Base-by-base conservation (phyloP, 1,284 basidiomycete species). In the Apiotrichum veenhuisii region DNA sequence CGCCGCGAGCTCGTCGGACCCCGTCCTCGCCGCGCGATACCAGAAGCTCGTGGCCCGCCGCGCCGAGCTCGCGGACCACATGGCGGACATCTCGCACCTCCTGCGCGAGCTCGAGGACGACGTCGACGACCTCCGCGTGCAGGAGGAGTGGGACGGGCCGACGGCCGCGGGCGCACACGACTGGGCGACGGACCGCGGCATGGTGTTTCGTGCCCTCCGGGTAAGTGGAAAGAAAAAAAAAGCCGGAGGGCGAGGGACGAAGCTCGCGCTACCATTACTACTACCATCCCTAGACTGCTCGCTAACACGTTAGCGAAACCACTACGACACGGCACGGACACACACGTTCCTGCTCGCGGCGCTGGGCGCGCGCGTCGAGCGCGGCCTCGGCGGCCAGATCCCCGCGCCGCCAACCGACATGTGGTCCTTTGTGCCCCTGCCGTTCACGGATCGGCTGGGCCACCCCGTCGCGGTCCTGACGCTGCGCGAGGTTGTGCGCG, bases 381-480 rank as follows among this genome's bases (percentile, higher is more conserved):
- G 55, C 17, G 50, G 57, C 2, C 65, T 76, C 0, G 69, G 71
- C 30, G 43, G 46, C 4, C 59, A 64, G 12, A 68, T 73, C 18
- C 72, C 72, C 4, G 25, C 59, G 1, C 60, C 65, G 9, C 61
- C 59, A 1, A 57, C 65, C 1, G 45, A 62, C 0, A 58, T 77
- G 2, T 72, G 71, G 61, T 57, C 67, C 50, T 63, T 76, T 30
- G 64, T 77, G 2, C 72, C 74, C 4, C 48, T 68, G 22, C 67
- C 72, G 12, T 65, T 65, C 37, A 64, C 63, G 18, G 73, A 75
- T 55, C 59, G 59, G 10, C 50, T 69, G 3, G 64, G 63, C 5
- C 64, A 74, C 18, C 76, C 75, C 0, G 63, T 75, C 8, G 72
- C 66, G 0, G 72, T 78, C 0, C 64, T 78, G 4, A 64, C 65